Percentiles rank a stretch among this genome's conserved stretches.
These are phyloP conservation scores for Beta macrorhiza DNA, from an alignment of 179 eudicot species.

Conservation along the genomic window DNA sequence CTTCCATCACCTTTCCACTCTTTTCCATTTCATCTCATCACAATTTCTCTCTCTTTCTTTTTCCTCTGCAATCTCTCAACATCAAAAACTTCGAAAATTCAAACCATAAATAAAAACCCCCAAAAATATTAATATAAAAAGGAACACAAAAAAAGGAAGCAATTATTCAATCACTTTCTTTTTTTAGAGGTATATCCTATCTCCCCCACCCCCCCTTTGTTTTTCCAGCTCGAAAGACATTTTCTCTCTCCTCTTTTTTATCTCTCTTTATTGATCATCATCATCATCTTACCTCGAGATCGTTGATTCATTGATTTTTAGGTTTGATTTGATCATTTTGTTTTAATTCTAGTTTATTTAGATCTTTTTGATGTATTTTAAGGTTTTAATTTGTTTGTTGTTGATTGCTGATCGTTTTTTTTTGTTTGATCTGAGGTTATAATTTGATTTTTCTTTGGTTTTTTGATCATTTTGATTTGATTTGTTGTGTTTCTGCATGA, in stretches of 20 bases:
- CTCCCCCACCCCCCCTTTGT: neutral
- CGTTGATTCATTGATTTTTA: constrained; percentile 13
- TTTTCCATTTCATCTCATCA: neutral
- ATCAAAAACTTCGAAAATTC: neutral
- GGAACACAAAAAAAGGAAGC: constrained; percentile 16
- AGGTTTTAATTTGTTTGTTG: neutral
- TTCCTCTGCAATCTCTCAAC: no score
- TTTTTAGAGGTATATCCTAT: constrained; percentile 12
- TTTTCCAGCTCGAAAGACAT: constrained; percentile 30
- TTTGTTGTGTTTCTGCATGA: neutral
- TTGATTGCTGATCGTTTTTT: neutral
- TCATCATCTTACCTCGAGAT: constrained; percentile 16
- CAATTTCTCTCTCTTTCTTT: neutral
- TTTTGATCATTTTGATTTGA: neutral
- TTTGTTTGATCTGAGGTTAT: constrained; percentile 15
- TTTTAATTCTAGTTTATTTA: neutral
- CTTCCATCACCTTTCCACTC: neutral
- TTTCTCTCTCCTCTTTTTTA: constrained; percentile 4
- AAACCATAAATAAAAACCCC: neutral
- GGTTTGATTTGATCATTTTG: constrained; percentile 17
- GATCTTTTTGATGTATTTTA: neutral
- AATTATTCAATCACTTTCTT: constrained; percentile 30
- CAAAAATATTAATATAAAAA: neutral
- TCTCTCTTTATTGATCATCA: constrained; percentile 15
- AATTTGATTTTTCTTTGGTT: neutral